A percentile compares a stretch with the other conserved stretches of the same genome.
Evolutionary conservation across 116 monocot genomes (phyloP).

Genomic region (Zostera marina): DNA sequence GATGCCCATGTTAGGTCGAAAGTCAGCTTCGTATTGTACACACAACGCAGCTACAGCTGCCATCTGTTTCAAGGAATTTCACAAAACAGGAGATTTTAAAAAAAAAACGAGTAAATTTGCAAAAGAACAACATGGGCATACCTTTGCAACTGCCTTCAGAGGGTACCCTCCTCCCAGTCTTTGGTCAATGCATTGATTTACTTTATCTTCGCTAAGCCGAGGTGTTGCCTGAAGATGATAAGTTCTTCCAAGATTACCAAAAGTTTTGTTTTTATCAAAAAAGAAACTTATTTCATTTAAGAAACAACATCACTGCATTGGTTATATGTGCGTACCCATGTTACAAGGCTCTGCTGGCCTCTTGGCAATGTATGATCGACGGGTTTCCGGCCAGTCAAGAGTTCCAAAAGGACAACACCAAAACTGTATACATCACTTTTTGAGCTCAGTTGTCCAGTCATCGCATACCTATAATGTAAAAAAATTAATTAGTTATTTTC

Average conservation of each 20-base stretch:
- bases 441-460: conserved; percentile 53
- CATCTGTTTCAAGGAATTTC: too few relatives aligned
- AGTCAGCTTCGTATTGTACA: too few relatives aligned
- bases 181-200: conserved; percentile 33
- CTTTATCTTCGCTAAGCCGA: conserved; percentile 51
- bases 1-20: too few relatives aligned
- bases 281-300: background rate
- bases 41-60: too few relatives aligned
- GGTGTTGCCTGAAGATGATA: conserved; percentile 30
- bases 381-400: conserved; percentile 53
- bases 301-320: background rate
- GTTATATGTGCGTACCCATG: conserved; percentile 27
- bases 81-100: too few relatives aligned
- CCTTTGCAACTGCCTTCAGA: conserved; percentile 56
- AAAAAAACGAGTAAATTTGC: too few relatives aligned
- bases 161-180: conserved; percentile 36
- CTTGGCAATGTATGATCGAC: conserved; percentile 46
- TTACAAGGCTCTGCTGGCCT: conserved; percentile 56
- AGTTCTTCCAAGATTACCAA: background rate
- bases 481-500: background rate
- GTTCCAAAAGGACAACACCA: conserved; percentile 53
- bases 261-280: background rate
- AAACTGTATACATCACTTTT: conserved; percentile 72
- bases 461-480: conserved; percentile 24
- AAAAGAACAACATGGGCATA: conserved; percentile 2